Conservation (phyloP, 2,329 filamentous ascomycete genomes). For the Exophiala sp. region DNA sequence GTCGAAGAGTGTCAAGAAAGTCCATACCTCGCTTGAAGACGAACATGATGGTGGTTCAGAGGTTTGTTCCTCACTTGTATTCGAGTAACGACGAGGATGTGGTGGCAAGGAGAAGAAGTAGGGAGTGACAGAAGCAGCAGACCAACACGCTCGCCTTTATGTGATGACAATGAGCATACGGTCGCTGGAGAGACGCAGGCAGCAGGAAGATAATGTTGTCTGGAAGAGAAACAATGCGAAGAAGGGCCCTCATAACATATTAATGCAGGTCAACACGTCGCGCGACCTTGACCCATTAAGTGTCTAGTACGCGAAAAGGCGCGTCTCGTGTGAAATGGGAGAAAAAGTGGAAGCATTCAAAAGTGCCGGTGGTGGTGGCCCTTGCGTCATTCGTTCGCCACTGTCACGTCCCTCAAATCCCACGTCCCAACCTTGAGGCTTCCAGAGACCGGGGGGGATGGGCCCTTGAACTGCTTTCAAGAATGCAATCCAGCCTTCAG, state of each 20-base stretch:
- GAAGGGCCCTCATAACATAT: constrained; percentile 7
- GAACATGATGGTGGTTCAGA: constrained; percentile 46
- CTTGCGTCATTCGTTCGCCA: too few relatives aligned
- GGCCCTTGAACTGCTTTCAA: too few relatives aligned
- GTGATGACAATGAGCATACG: constrained; percentile 2
- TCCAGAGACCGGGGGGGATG: too few relatives aligned
- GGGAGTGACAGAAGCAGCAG: neutral
- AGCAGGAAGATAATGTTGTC: constrained; percentile 8
- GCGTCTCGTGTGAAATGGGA: neutral
- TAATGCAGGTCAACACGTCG: constrained; percentile 8
- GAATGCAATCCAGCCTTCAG: too few relatives aligned
- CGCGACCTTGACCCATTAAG: constrained; percentile 6
- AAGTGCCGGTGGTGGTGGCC: too few relatives aligned
- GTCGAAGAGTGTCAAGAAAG: constrained; percentile 14
- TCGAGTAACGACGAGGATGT: constrained; percentile 1
- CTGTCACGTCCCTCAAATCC: too few relatives aligned
- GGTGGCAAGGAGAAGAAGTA: neutral
- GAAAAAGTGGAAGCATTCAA: too few relatives aligned
- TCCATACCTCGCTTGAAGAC: constrained; percentile 61
- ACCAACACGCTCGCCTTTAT: constrained; percentile 10
- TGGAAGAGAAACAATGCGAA: constrained; percentile 6
- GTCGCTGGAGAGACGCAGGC: constrained; percentile 19
- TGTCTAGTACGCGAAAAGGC: constrained; percentile 2
- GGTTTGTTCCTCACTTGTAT: neutral
- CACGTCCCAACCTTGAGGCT: too few relatives aligned